phyloP scores from a whole-genome alignment of 176 grass and related monocot genomes.

The Eragrostis curvula region DNA sequence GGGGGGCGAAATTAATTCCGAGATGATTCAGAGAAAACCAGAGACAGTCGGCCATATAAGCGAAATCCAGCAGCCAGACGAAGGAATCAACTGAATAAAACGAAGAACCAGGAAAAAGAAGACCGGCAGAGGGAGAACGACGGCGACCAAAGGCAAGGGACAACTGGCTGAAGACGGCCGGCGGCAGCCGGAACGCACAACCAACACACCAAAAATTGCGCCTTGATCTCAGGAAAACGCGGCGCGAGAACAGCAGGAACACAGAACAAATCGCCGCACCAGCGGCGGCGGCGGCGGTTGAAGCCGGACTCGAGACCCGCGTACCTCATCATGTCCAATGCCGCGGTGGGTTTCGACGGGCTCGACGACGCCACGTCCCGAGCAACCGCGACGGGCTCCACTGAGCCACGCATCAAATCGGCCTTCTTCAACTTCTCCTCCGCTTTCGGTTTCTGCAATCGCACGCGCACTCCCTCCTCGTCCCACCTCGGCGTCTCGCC shows the following conservation, averaged over 20 bases:
- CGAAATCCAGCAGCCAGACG: neutral
- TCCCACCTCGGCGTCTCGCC: neutral
- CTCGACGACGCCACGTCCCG: constrained; percentile 50
- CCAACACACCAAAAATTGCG: neutral
- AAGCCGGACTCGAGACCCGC: constrained; percentile 21
- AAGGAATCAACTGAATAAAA: neutral
- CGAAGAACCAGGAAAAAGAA: neutral
- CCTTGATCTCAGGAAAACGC: neutral
- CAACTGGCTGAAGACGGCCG: constrained; percentile 6
- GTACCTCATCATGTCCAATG: constrained; percentile 76
- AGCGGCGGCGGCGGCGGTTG: neutral
- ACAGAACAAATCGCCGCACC: neutral
- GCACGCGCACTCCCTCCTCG: neutral
- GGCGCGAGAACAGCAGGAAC: neutral
- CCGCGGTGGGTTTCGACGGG: constrained; percentile 40
- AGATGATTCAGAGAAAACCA: neutral
- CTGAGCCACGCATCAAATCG: constrained; percentile 58
- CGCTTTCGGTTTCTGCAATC: neutral
- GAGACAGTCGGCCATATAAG: neutral
- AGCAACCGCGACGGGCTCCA: constrained; percentile 51
- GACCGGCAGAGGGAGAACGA: neutral
- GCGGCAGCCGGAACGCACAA: neutral
- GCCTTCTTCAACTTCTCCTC: neutral
- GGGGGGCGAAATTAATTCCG: constrained; percentile 26
- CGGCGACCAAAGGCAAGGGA: constrained; percentile 6